Evolutionary conservation across 2,329 filamentous ascomycete species (phyloP), one percentile per base, ranked within the genome.

Genomic region (Dothideomycetes sp.): DNA sequence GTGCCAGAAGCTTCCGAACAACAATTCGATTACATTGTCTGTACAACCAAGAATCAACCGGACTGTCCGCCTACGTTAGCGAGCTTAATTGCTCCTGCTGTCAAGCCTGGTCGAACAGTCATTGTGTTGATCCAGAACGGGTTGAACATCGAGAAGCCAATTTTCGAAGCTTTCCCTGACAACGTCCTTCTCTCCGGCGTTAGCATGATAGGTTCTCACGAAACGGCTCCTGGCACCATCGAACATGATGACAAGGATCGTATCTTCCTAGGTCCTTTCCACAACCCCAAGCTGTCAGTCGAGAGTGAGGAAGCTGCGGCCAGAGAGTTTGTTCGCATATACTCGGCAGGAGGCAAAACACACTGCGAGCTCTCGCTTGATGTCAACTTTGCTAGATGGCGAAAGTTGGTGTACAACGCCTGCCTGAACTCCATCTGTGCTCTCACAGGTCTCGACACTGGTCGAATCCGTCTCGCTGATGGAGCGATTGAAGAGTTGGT

Each of bases 121-220:
- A 69, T 78, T 32, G 63, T 76, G 0, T 63, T 78, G 6, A 59
- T 73, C 5, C 74, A 78, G 45, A 78, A 78, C 48, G 74, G 74
- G 0, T 56, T 78, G 10, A 74, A 77, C 49, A 77, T 78, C 43
- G 71, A 78, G 46, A 65, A 63, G 28, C 71, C 72, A 0, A 51
- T 77, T n/a, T 51, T 71, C 13, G 38, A 51, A 1, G 54, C 59
- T 1, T 74, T 74, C 49, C 71, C 73, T 1, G 44, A 49, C 4
- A 76, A 71, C 42, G 53, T 65, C 1, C 49, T 75, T 8, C 58
- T 78, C 3, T 70, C 66, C 5, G 69, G 70, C 3, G 62, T 76
- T 9, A 67, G 63, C 4, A 59, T 68, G 40, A 72, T 70, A 35
- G 70, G 70, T 15, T 64, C 67, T 2, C 63, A 65, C 4, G 70